These are phyloP conservation scores for Meyerozyma smithsonii DNA, from an alignment of 1,139 yeast species.

Conservation along the genomic window DNA sequence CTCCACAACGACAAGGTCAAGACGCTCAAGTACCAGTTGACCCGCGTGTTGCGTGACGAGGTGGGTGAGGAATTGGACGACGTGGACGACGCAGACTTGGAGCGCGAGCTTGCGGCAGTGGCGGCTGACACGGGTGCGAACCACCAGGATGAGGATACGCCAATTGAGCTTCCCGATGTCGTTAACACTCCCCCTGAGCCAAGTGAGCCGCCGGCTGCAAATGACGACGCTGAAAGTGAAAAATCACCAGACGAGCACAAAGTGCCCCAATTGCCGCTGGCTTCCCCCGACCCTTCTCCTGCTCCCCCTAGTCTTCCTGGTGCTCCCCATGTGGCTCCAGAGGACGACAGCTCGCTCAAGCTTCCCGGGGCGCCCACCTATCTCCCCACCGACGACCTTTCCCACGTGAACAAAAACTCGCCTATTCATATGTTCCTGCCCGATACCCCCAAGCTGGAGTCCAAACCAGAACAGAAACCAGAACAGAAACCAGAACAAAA, in stretches of 20 bases:
- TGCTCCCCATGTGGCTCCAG: constrained; percentile 23
- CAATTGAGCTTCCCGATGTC: neutral
- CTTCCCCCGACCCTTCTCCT: constrained; percentile 15
- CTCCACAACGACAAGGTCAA: constrained; percentile 33
- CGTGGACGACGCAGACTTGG: too few species aligned
- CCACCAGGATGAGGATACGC: neutral
- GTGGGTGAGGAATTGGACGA: constrained; percentile 9
- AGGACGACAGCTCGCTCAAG: constrained; percentile 16
- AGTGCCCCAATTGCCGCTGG: too few species aligned
- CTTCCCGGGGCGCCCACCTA: constrained; percentile 43
- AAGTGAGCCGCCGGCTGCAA: constrained; percentile 23
- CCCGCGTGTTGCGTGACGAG: constrained; percentile 37
- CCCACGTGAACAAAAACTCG: constrained; percentile 34
- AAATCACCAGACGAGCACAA: too few species aligned
- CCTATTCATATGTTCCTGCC: constrained; percentile 37
- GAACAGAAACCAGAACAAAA: constrained; percentile 2
- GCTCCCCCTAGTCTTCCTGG: constrained; percentile 14
- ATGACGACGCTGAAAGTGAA: too few species aligned
- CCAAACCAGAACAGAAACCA: constrained; percentile 4
- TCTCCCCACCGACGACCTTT: constrained; percentile 37
- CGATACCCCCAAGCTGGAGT: constrained; percentile 4
- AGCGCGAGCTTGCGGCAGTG: constrained; percentile 4
- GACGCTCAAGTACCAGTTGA: constrained; percentile 35
- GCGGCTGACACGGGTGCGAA: neutral
- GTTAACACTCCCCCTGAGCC: constrained; percentile 3